Percentiles rank a stretch among this genome's conserved stretches.
Conservation (phyloP, 768 basidiomycete genomes). For the Tulasnella sp. region DNA sequence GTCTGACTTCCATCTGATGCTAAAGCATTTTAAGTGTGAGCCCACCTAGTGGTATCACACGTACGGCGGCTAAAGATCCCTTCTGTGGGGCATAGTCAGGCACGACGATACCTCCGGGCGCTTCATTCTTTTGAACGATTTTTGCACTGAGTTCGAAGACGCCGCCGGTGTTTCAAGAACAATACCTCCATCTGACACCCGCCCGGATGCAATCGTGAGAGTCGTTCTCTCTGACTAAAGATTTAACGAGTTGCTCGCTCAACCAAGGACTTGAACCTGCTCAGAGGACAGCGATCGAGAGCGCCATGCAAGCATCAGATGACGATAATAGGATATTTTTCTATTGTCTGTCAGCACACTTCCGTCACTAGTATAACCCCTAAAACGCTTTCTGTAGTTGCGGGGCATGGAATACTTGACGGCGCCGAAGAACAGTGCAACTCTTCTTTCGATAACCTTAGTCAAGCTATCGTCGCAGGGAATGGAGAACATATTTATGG, state of each 20-base stretch:
- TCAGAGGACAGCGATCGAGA: neutral
- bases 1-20: neutral
- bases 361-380: neutral
- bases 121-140: constrained; percentile 6
- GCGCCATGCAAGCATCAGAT: neutral
- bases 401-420: neutral
- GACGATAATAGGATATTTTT: neutral
- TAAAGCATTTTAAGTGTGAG: constrained; percentile 1
- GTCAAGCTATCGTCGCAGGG: neutral
- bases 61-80: too few relatives aligned
- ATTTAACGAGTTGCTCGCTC: neutral
- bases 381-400: neutral
- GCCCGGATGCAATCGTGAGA: neutral
- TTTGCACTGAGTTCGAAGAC: neutral
- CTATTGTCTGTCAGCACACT: neutral
- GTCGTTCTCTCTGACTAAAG: neutral
- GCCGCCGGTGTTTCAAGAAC: neutral
- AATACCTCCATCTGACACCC: neutral
- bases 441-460: neutral
- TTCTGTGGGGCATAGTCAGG: neutral
- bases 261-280: neutral
- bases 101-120: neutral
- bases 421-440: neutral
- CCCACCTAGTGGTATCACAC: too few relatives aligned
- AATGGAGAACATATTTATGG: neutral